Conservation (phyloP, 129 eudicot genomes). For the Arctium lappa region DNA sequence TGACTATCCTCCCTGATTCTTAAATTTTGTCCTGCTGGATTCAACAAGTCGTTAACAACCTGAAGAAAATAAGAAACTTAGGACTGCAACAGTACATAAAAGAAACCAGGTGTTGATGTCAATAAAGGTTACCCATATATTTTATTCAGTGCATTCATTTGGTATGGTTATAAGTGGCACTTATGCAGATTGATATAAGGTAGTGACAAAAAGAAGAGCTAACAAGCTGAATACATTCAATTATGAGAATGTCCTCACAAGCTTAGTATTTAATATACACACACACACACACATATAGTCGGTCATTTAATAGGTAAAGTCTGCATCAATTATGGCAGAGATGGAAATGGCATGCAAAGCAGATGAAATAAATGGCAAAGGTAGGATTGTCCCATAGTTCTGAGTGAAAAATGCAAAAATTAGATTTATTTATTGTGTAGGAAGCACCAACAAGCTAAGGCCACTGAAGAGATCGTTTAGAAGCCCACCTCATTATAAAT, state of each 20-base stretch:
- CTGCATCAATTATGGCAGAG: background rate
- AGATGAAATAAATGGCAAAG: conserved; percentile 11
- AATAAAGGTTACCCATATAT: background rate
- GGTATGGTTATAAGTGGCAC: background rate
- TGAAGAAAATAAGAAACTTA: conserved; percentile 32
- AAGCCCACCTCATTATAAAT: conserved; percentile 85
- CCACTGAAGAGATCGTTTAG: conserved; percentile 13
- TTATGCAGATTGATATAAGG: background rate
- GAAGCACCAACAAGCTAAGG: conserved; percentile 1
- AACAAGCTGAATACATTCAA: background rate
- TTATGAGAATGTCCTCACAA: background rate
- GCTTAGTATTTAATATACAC: background rate
- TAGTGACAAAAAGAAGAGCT: background rate
- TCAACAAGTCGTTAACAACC: conserved; percentile 96
- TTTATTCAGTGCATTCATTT: background rate
- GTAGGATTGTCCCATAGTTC: background rate
- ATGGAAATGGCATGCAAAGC: conserved; percentile 6
- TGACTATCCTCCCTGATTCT: conserved; percentile 91
- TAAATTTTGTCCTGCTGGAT: conserved; percentile 96
- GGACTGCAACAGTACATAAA: background rate
- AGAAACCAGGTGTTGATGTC: background rate
- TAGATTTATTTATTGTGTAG: background rate
- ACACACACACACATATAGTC: background rate
- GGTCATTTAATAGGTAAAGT: background rate
- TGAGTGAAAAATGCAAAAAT: background rate